These are phyloP conservation scores for Starmerella kuoi DNA, from an alignment of 805 yeast species.

Conservation along the genomic window DNA sequence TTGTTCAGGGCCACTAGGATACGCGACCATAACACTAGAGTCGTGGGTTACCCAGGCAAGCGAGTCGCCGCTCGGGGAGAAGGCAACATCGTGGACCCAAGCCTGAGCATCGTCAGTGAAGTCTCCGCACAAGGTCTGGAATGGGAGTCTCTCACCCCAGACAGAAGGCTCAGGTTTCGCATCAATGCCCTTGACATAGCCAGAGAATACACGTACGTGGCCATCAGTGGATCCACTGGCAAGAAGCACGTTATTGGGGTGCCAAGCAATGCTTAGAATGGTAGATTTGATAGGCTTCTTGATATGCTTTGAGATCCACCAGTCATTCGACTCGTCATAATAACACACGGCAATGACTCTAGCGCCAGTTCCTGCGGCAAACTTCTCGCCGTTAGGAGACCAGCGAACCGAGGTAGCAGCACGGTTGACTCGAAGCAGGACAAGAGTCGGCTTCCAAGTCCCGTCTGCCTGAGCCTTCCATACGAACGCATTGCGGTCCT, in stretches of 20 bases:
- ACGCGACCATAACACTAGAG: constrained; percentile 66
- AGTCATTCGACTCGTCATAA: constrained; percentile 88
- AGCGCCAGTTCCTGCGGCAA: constrained; percentile 95
- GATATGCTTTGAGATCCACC: constrained; percentile 99
- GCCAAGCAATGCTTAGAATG: constrained; percentile 77
- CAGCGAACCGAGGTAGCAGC: constrained; percentile 92
- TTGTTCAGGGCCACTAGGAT: constrained; percentile 54
- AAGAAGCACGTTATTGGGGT: constrained; percentile 76
- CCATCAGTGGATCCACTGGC: constrained; percentile 92
- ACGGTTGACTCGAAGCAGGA: constrained; percentile 78
- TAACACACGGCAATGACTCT: constrained; percentile 90
- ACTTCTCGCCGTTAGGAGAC: constrained; percentile 91
- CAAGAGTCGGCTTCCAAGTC: constrained; percentile 74
- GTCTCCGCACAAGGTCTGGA: constrained; percentile 82
- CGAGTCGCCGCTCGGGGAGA: constrained; percentile 67
- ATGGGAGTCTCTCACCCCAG: constrained; percentile 95
- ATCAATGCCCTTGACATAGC: constrained; percentile 81
- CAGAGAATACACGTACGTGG: constrained; percentile 77
- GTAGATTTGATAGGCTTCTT: constrained; percentile 90
- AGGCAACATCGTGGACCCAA: constrained; percentile 85
- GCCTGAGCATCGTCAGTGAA: constrained; percentile 57
- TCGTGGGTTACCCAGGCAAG: constrained; percentile 80
- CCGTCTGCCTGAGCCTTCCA: constrained; percentile 69
- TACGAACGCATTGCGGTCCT: constrained; percentile 93
- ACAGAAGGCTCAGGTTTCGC: constrained; percentile 63